Percentiles rank a stretch among this genome's conserved stretches.
These are phyloP conservation scores for Nicotiana otophora DNA, from an alignment of 257 asterid genomes.

Conservation along the genomic window DNA sequence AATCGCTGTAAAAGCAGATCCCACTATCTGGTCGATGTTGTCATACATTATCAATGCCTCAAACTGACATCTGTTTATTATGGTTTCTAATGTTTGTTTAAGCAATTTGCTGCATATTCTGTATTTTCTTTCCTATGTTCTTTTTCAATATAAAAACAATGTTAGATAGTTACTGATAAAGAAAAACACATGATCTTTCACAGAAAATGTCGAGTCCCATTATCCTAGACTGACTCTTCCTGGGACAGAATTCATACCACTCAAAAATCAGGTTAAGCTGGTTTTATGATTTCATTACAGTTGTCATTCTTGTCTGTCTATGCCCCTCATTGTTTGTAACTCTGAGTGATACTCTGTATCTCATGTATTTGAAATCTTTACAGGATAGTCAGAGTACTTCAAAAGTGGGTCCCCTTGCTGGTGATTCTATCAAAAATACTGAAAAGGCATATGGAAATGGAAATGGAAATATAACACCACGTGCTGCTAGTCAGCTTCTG, in stretches of 20 bases:
- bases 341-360: not conserved
- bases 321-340: not conserved
- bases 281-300: not conserved
- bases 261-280: constrained; percentile 53
- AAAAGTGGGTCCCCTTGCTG: constrained; percentile 22
- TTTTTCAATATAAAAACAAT: not conserved
- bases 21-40: not conserved
- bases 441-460: constrained; percentile 38
- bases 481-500: constrained; percentile 49
- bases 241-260: constrained; percentile 55
- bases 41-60: not conserved
- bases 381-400: constrained; percentile 53
- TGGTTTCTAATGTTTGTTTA: not conserved
- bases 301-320: constrained; percentile 1
- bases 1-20: not conserved
- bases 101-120: not conserved
- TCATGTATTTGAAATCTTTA: constrained; percentile 7
- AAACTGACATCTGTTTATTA: not conserved
- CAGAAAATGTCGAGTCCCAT: constrained; percentile 72
- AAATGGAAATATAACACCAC: constrained; percentile 34
- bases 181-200: constrained; percentile 3
- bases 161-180: not conserved
- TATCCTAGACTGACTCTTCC: constrained; percentile 73
- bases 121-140: not conserved
- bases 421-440: constrained; percentile 26